Evolutionary conservation across 768 basidiomycete genomes (phyloP).

Genomic region (Tulasnella sp.): DNA sequence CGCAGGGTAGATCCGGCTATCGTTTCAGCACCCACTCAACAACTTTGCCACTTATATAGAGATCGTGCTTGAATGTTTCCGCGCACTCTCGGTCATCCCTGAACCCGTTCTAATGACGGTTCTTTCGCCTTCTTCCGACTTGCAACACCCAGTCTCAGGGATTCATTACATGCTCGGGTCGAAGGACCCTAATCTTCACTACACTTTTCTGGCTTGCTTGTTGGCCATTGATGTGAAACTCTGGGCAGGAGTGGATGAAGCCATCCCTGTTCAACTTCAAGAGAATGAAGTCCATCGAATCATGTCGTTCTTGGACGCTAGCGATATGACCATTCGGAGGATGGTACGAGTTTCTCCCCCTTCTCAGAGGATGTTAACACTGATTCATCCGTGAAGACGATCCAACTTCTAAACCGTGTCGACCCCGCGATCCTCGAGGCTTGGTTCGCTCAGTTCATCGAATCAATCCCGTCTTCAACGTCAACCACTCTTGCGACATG

Average conservation of each 20-base stretch:
- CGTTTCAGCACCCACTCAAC: neutral
- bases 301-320: conserved; percentile 61
- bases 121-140: conserved; percentile 7
- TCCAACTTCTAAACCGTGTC: conserved; percentile 53
- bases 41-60: conserved; percentile 29
- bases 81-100: conserved; percentile 34
- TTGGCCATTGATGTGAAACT: conserved; percentile 51
- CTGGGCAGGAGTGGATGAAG: conserved; percentile 63
- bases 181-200: conserved; percentile 54
- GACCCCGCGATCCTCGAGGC: conserved; percentile 56
- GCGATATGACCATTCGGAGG: conserved; percentile 54
- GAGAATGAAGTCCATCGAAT: conserved; percentile 68
- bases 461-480: neutral
- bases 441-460: conserved; percentile 41
- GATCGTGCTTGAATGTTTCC: conserved; percentile 38
- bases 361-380: neutral
- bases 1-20: neutral
- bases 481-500: conserved; percentile 14
- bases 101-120: neutral
- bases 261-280: conserved; percentile 40
- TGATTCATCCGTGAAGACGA: conserved; percentile 44
- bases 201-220: conserved; percentile 64
- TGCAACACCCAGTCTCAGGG: conserved; percentile 20
- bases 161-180: conserved; percentile 59
- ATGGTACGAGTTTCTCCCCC: conserved; percentile 44